Evolutionary conservation across 306 rosid species (phyloP), one percentile per base, ranked within the genome.

Genomic region (Erythrophleum fordii): DNA sequence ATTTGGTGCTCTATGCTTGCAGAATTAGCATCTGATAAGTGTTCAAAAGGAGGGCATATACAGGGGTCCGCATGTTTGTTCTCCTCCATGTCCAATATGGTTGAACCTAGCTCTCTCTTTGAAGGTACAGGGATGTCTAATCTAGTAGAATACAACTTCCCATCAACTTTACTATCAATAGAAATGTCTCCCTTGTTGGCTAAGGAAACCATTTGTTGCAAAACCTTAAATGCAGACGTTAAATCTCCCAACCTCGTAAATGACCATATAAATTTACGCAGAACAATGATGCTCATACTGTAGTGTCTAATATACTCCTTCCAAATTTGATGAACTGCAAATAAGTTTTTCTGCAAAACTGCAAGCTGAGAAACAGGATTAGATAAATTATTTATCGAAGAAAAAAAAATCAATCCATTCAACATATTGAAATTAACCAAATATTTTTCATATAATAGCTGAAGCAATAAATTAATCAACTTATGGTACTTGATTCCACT

Each of bases 121-220:
- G 83, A 82, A 78, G 94, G 98, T 68, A 92, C 69, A 52, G 97
- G 98, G 74, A 92, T 89, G 87, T 89, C 97, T 74, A 91, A 76
- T 88, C 88, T 83, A 77, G 88, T 84, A 74, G 87, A 80, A 85
- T 44, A 58, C 41, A 82, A 59, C 87, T 82, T 88, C 80, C 91
- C 88, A 78, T 80, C 35, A 64, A 72, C 45, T 29, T 77, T 75
- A 77, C 71, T 72, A 78, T 56, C 55, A 77, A 83, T 35, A 67
- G 75, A 78, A 45, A 78, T 74, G 72, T 76, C 83, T 79, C 85
- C 93, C 69, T 73, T 83, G 42, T 29, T 59, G 76, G 79, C 84
- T 80, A 91, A 87, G 85, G 85, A 71, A 72, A 92, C 88, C 97
- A 92, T 89, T 59, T 82, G 78, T 82, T 91, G 94, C 86, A 94